Evolutionary conservation across 2,329 filamentous ascomycete species (phyloP), one percentile per base, ranked within the genome.

Genomic region (Cladobotryum mycophilum): DNA sequence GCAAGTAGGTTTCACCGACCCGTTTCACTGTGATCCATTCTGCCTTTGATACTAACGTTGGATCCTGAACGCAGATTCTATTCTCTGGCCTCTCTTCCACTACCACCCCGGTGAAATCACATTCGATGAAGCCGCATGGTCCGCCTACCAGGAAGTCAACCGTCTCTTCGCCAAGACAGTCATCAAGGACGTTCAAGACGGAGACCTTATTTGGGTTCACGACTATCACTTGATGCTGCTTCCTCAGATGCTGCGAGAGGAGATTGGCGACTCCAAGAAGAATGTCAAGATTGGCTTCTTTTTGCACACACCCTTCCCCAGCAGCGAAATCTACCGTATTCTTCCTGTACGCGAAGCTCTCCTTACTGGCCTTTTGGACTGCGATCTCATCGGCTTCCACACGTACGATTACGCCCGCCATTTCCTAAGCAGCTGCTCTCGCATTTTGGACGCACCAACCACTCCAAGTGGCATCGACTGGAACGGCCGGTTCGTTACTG

Each of bases 251-350:
- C 79, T 99, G 53, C 88, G 93, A 55, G 88, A 95, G 63, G 89
- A 95, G 69, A 85, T 96, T 52, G 88, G 86, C 52, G 70, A 82
- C 56, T 80, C 77, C 54, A 89, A 86, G 73, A 89, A 91, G 73
- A 95, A 96, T 59, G 84, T 97, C 70, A 96, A 95, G 76, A 93
- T 99, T 61, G 93, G 92, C 58, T 97, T 97, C 79, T 99, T 97
- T 77, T 75, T 97, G 35, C 93, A 99, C 69, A 97, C 93, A 0
- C 92, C 93, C 1, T 99, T 97, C 71, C 93, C 93, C 12, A 95
- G 89, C 67, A 95, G 88, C 60, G 92, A 97, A 70, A 96, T 97
- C 64, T 97, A 96, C 72, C 84, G 93, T 56, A 96, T 97, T 58
- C 76, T 97, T 8, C 93, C 93, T 1, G 92, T 97, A 30, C 83